Evolutionary conservation across 768 basidiomycete genomes (phyloP).

Genomic region (Podaxis sp.): DNA sequence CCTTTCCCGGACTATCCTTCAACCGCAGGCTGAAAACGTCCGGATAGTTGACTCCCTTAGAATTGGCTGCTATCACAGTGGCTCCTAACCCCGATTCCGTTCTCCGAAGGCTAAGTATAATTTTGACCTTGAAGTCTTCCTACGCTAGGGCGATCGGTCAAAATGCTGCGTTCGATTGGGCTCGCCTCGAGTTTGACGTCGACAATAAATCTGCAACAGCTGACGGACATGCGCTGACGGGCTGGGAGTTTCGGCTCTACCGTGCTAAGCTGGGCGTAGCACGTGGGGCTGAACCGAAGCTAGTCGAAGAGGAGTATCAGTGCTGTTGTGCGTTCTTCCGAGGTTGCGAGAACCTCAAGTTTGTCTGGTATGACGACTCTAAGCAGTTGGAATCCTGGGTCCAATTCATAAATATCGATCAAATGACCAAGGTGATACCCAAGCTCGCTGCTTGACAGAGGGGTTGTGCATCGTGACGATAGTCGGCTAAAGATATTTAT

Average conservation of each 20-base stretch:
- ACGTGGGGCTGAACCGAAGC: constrained; percentile 35
- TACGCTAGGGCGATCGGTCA: constrained; percentile 86
- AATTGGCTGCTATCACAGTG: constrained; percentile 50
- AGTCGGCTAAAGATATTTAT: background rate
- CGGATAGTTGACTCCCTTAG: constrained; percentile 17
- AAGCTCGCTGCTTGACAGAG: constrained; percentile 56
- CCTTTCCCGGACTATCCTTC: background rate
- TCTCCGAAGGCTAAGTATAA: constrained; percentile 70
- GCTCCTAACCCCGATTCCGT: constrained; percentile 53
- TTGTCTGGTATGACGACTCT: constrained; percentile 65
- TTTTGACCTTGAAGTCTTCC: constrained; percentile 75
- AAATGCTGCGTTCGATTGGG: constrained; percentile 74
- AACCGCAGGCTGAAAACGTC: background rate
- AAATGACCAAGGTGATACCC: constrained; percentile 74
- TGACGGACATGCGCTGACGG: constrained; percentile 64
- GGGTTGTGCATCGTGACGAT: background rate
- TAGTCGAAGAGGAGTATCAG: constrained; percentile 67
- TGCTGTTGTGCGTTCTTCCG: constrained; percentile 78
- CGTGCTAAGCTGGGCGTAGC: constrained; percentile 67
- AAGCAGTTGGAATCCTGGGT: constrained; percentile 76
- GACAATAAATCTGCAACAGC: constrained; percentile 54
- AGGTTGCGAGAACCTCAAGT: constrained; percentile 57
- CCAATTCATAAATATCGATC: constrained; percentile 80
- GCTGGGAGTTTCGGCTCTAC: constrained; percentile 88
- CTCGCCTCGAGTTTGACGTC: constrained; percentile 79